Evolutionary conservation across 179 eudicot species (phyloP).

Genomic region (Silene coronaria): DNA sequence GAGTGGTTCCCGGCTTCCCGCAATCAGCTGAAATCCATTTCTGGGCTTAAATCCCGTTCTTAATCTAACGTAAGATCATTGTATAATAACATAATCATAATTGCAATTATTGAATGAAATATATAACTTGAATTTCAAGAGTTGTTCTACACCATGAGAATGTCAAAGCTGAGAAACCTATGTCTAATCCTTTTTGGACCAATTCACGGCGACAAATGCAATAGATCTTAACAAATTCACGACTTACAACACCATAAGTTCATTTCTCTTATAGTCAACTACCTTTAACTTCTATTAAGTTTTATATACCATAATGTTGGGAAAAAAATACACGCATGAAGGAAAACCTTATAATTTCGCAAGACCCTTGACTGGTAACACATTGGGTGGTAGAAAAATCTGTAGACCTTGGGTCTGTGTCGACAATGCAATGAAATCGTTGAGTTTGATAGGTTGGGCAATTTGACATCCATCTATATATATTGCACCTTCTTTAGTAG

Average conservation of each 20-base stretch:
- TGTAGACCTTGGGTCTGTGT: slow-evolving; percentile 55
- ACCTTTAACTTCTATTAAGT: not conserved
- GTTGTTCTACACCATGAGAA: too few relatives aligned
- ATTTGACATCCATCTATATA: slow-evolving; percentile 77
- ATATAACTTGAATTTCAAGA: too few relatives aligned
- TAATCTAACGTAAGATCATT: too few relatives aligned
- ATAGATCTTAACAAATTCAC: not conserved
- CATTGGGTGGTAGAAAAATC: slow-evolving; percentile 51
- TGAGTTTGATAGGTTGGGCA: slow-evolving; percentile 40
- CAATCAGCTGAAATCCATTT: too few relatives aligned
- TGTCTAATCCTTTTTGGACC: not conserved
- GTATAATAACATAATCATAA: too few relatives aligned
- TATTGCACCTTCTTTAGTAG: slow-evolving; percentile 51
- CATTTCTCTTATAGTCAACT: not conserved
- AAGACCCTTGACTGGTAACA: slow-evolving; percentile 16
- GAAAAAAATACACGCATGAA: not conserved
- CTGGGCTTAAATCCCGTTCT: too few relatives aligned
- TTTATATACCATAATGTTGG: not conserved
- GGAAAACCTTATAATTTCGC: slow-evolving; percentile 26
- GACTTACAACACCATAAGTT: slow-evolving; percentile 12
- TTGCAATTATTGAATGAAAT: too few relatives aligned
- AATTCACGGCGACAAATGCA: not conserved
- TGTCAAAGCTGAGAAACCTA: too few relatives aligned
- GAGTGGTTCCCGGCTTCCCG: too few relatives aligned
- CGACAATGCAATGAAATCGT: slow-evolving; percentile 61